Percentiles rank a stretch among this genome's conserved stretches.
phyloP scores from a whole-genome alignment of 1,139 yeast genomes.

The Pichia sp. region DNA sequence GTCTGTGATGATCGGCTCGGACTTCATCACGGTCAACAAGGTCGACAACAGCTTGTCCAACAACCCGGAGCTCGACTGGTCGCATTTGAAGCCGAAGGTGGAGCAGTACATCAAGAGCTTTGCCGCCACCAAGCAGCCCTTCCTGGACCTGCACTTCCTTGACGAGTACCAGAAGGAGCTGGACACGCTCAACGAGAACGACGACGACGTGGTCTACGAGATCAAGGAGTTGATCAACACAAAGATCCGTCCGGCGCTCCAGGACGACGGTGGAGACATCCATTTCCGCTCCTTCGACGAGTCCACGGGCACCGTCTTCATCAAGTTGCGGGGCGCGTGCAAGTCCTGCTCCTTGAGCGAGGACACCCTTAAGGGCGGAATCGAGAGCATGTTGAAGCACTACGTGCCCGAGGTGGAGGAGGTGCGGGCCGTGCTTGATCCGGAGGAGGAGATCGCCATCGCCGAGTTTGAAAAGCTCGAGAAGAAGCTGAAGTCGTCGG shows the following conservation, averaged over 20 bases:
- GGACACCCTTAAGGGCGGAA: constrained; percentile 76
- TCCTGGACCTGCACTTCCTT: constrained; percentile 22
- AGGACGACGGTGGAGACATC: constrained; percentile 82
- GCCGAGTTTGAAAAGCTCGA: constrained; percentile 63
- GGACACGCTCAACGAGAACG: constrained; percentile 39
- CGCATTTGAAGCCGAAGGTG: constrained; percentile 25
- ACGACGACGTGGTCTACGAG: constrained; percentile 52
- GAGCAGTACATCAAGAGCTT: constrained; percentile 24
- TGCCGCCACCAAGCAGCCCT: constrained; percentile 27
- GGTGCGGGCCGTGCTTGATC: constrained; percentile 63
- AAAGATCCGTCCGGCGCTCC: constrained; percentile 61
- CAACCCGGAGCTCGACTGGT: constrained; percentile 33
- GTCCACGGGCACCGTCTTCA: constrained; percentile 63
- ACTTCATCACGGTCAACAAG: constrained; percentile 37
- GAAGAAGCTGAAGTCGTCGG: constrained; percentile 27
- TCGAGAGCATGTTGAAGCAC: constrained; percentile 79
- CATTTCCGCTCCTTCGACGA: constrained; percentile 69
- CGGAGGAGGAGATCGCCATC: constrained; percentile 58
- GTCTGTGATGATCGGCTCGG: constrained; percentile 83
- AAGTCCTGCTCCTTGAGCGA: constrained; percentile 73
- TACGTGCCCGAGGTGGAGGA: constrained; percentile 78
- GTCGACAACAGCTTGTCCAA: constrained; percentile 30
- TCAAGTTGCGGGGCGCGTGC: constrained; percentile 80
- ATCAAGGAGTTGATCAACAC: constrained; percentile 59
- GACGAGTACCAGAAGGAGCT: constrained; percentile 24